These are phyloP conservation scores for Boletellus dicymbophilus DNA, from an alignment of 1,284 basidiomycete genomes.

Conservation along the genomic window DNA sequence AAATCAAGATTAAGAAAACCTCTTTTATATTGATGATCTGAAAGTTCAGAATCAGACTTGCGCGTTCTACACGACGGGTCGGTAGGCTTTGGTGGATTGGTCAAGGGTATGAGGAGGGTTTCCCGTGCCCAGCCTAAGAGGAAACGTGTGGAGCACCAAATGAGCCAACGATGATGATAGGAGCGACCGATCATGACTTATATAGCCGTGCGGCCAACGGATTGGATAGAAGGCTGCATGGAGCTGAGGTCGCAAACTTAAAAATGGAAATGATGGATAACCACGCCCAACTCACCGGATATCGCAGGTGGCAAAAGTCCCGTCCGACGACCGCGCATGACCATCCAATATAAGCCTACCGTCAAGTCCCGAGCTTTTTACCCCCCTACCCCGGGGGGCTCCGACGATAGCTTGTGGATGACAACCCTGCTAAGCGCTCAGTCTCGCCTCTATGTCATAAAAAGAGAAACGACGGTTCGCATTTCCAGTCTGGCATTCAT, in stretches of 20 bases:
- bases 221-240: background rate
- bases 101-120: too few relatives aligned
- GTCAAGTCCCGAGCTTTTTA: too few relatives aligned
- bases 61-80: too few relatives aligned
- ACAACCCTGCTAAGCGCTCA: background rate
- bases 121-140: too few relatives aligned
- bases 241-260: background rate
- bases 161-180: background rate
- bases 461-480: background rate
- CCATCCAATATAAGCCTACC: too few relatives aligned
- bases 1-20: background rate
- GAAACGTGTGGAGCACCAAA: too few relatives aligned
- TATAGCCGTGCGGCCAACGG: too few relatives aligned
- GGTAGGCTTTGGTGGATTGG: too few relatives aligned
- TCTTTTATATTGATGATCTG: slow-evolving; percentile 19
- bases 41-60: slow-evolving; percentile 4
- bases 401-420: background rate
- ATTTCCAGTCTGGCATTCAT: too few relatives aligned
- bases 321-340: background rate
- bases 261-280: slow-evolving; percentile 1
- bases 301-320: background rate
- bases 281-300: slow-evolving; percentile 1
- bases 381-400: background rate
- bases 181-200: too few relatives aligned
- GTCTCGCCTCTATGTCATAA: background rate